Conservation (phyloP, 1,139 yeast genomes). For the Magnusiomyces suaveolens region DNA sequence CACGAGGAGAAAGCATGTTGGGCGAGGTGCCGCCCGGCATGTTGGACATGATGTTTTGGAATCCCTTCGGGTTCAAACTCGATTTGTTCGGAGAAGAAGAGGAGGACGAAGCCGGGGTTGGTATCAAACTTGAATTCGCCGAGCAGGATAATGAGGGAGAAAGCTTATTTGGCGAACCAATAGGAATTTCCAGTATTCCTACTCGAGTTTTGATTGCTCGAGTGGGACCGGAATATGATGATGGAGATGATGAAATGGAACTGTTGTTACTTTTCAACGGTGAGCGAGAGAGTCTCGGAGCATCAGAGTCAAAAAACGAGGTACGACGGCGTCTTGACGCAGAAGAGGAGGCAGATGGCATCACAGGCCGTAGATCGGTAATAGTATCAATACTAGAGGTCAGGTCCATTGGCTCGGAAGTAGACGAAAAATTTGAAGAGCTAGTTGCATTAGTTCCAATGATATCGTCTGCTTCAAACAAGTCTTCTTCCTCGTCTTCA, state of each 20-base stretch:
- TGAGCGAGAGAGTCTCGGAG: not conserved
- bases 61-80: not conserved
- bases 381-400: too few species aligned
- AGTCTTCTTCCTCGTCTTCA: not conserved
- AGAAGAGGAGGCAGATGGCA: not conserved
- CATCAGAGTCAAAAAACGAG: not conserved
- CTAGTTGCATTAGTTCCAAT: not conserved
- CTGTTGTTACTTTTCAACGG: too few species aligned
- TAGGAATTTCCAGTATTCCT: not conserved
- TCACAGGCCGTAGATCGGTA: not conserved
- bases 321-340: not conserved
- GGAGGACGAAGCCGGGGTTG: not conserved
- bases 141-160: too few species aligned
- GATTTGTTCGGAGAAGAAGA: not conserved
- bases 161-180: not conserved
- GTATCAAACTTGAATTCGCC: not conserved
- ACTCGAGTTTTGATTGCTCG: not conserved
- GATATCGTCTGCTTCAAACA: not conserved
- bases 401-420: too few species aligned
- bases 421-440: too few species aligned
- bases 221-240: not conserved
- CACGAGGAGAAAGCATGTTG: not conserved
- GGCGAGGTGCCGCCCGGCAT: conserved; percentile 1
- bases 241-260: not conserved
- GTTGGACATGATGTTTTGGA: not conserved